Percentiles rank a stretch among this genome's conserved stretches.
phyloP scores from a whole-genome alignment of 148 eudicot species.

The Spergularia bocconei region DNA sequence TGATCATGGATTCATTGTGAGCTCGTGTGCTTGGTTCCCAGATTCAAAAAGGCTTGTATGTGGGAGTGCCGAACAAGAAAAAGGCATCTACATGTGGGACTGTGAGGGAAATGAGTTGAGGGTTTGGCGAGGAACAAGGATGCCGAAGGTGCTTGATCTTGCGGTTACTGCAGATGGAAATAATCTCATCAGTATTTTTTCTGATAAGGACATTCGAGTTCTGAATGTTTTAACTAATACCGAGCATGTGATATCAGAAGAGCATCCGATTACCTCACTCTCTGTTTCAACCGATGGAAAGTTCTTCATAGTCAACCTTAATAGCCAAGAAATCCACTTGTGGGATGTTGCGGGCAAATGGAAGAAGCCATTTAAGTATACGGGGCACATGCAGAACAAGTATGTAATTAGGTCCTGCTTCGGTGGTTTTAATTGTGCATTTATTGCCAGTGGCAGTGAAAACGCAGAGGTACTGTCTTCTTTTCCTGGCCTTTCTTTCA shows the following conservation, averaged over 20 bases:
- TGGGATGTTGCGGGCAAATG: slow-evolving; percentile 80
- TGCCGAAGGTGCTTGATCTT: slow-evolving; percentile 83
- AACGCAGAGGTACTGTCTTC: slow-evolving; percentile 61
- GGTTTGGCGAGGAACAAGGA: slow-evolving; percentile 87
- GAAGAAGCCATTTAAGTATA: slow-evolving; percentile 59
- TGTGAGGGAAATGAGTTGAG: slow-evolving; percentile 78
- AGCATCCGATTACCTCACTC: slow-evolving; percentile 70
- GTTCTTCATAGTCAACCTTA: slow-evolving; percentile 70
- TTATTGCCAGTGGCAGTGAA: slow-evolving; percentile 96
- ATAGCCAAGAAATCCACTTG: slow-evolving; percentile 91
- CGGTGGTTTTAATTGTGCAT: slow-evolving; percentile 69
- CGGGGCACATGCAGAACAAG: slow-evolving; percentile 75
- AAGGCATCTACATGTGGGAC: slow-evolving; percentile 92
- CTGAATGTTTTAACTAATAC: slow-evolving; percentile 54
- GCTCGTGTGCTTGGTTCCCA: slow-evolving; percentile 98
- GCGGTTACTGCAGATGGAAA: slow-evolving; percentile 86
- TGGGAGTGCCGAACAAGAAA: slow-evolving; percentile 82
- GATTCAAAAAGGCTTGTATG: slow-evolving; percentile 80
- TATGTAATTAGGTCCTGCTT: slow-evolving; percentile 93
- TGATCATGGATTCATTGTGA: slow-evolving; percentile 52
- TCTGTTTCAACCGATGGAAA: slow-evolving; percentile 70
- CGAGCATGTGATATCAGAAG: slow-evolving; percentile 72
- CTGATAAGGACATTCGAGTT: slow-evolving; percentile 74
- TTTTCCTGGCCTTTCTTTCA: neutral
- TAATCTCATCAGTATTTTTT: slow-evolving; percentile 62